Base-by-base conservation (phyloP, 208 protist species). In the Trypanosoma conorhini region DNA sequence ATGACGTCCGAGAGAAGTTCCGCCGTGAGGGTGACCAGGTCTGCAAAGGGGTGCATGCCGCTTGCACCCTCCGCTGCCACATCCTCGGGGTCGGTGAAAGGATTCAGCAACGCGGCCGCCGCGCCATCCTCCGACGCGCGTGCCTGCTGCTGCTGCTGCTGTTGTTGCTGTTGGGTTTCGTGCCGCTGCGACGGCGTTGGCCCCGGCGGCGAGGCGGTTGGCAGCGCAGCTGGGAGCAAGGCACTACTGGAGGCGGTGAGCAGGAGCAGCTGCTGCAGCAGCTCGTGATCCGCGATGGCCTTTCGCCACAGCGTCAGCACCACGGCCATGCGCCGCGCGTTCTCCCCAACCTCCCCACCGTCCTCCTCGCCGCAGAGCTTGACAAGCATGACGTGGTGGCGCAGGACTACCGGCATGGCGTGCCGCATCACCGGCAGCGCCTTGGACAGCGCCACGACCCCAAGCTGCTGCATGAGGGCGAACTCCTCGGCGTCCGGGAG, bases 241-340 rank as follows among this genome's bases (percentile, higher is more conserved):
- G 22, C 46, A 64, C 59, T 51, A 35, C 22, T 58, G 40, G 26
- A 46, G 10, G 3, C 15, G n/a, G 54, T 33, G 17, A 57, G 33
- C 5, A 55, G 26, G 3, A 74, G 44, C 22, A 86, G 64, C 33
- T 80, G 62, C 28, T 62, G 62, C 12, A 86, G 62, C 15, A 83
- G 19, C 24, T 67, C 55, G 61, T 80, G 59, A 30, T 80, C 59
- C 5, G 63, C 66, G 35, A 86, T 75, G 33, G 60, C 62, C 52
- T 76, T 80, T n/a, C 67, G 28, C 81, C 81, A 86, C 5, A 86
- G 65, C 31, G 72, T 44, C 8, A 86, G 50, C 1, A 86, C 61
- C 61, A 75, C 62, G 12, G 61, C 58, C 50, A 69, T 76, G n/a
- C 57, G 64, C 26, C 50, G 61, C 17, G 62, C 67, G 48, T 59